Percentiles rank a stretch among this genome's conserved stretches.
These are phyloP conservation scores for Coelastrella sp. DNA, from an alignment of 139 green algal genomes.

Conservation along the genomic window DNA sequence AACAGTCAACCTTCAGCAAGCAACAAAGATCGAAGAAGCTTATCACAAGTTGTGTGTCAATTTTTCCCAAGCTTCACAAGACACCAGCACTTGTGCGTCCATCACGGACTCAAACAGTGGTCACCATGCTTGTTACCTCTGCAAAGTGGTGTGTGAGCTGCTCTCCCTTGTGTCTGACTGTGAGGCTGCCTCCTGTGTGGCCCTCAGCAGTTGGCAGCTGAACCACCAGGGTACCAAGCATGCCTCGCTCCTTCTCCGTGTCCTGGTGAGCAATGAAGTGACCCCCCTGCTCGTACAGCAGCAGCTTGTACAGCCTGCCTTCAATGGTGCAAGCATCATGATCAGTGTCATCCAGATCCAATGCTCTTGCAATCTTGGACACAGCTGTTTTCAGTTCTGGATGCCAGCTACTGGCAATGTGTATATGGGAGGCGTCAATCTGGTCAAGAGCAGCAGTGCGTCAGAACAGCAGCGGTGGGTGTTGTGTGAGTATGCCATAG, in stretches of 20 bases:
- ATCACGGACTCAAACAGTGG: no score
- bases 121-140: background rate
- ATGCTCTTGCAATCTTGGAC: background rate
- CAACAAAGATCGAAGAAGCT: no score
- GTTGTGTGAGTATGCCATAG: no score
- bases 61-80: background rate
- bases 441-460: background rate
- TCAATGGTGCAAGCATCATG: background rate
- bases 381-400: conserved; percentile 1
- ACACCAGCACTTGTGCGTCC: background rate
- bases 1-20: no score
- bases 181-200: conserved; percentile 30
- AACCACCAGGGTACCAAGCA: conserved; percentile 51
- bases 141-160: background rate
- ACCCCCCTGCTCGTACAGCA: conserved; percentile 50
- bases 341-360: conserved; percentile 11
- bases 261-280: conserved; percentile 50
- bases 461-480: no score
- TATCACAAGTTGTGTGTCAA: no score
- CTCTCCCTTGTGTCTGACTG: background rate
- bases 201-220: conserved; percentile 46
- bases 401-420: background rate
- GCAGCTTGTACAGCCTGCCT: conserved; percentile 51
- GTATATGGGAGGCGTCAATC: conserved; percentile 14
- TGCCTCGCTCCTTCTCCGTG: conserved; percentile 48